Evolutionary conservation across 2,329 filamentous ascomycete species (phyloP).

Genomic region (Paracamarosporium sp.): DNA sequence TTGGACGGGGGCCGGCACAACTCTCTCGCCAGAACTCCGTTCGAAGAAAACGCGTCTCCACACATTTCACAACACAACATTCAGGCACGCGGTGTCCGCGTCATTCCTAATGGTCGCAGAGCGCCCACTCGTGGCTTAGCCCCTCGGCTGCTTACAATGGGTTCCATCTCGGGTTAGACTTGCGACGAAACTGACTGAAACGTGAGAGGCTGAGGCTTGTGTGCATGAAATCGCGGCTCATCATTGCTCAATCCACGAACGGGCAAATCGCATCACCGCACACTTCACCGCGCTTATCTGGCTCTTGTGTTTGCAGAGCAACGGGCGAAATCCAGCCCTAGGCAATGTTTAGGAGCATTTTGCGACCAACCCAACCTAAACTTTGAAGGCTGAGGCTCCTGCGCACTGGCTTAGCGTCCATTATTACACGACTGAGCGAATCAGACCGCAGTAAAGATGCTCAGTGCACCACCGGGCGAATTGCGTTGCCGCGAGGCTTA

Average conservation of each 20-base stretch:
- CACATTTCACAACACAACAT: not conserved
- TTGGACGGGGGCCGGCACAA: not conserved
- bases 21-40: not conserved
- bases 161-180: conserved; percentile 1
- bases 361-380: not conserved
- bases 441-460: not conserved
- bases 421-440: not conserved
- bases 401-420: not conserved
- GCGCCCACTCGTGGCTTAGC: not conserved
- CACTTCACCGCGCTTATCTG: not conserved
- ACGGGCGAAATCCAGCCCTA: not conserved
- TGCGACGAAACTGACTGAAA: not conserved
- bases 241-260: not conserved
- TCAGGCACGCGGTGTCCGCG: not conserved
- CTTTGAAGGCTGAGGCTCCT: not conserved
- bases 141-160: conserved; percentile 1
- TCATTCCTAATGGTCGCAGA: not conserved
- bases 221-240: not conserved
- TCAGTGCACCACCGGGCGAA: too few species aligned
- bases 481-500: not conserved
- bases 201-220: not conserved
- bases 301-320: not conserved
- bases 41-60: not conserved
- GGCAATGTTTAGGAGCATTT: not conserved
- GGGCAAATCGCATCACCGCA: not conserved